phyloP scores from a whole-genome alignment of 768 basidiomycete species.

The Xerocomus potaroensis region DNA sequence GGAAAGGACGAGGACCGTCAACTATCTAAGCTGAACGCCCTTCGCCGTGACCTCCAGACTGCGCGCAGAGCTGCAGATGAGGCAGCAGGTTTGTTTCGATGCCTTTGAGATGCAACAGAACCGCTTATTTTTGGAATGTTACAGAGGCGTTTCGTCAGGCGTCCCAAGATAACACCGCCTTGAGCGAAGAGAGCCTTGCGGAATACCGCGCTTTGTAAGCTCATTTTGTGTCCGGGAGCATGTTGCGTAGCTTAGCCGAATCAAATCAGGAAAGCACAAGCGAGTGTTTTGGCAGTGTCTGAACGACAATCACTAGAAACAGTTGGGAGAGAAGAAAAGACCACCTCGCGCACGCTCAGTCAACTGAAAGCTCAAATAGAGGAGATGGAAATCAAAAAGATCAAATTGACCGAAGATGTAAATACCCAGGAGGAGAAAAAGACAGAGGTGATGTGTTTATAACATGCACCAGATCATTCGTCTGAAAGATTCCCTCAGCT shows the following conservation, averaged over 20 bases:
- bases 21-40: slow-evolving; percentile 46
- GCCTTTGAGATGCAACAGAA: not conserved
- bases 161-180: slow-evolving; percentile 68
- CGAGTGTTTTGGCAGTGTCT: slow-evolving; percentile 74
- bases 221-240: not conserved
- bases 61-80: slow-evolving; percentile 68
- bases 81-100: slow-evolving; percentile 61
- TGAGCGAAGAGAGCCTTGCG: slow-evolving; percentile 79
- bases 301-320: slow-evolving; percentile 86
- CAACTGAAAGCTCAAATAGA: slow-evolving; percentile 69
- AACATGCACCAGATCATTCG: not conserved
- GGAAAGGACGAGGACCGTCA: slow-evolving; percentile 52
- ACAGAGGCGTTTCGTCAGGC: slow-evolving; percentile 72
- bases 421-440: slow-evolving; percentile 45
- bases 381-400: slow-evolving; percentile 54
- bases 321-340: slow-evolving; percentile 80
- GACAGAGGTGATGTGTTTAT: slow-evolving; percentile 43
- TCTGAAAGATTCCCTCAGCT: slow-evolving; percentile 33
- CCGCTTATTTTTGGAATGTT: slow-evolving; percentile 6
- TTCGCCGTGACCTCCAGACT: slow-evolving; percentile 61
- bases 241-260: slow-evolving; percentile 2
- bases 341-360: slow-evolving; percentile 54
- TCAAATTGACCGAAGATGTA: slow-evolving; percentile 53
- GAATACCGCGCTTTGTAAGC: slow-evolving; percentile 55
- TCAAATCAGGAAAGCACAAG: slow-evolving; percentile 62